Conservation (phyloP, 371 early-diverging fungal genomes). For the Mycotypha africana region DNA sequence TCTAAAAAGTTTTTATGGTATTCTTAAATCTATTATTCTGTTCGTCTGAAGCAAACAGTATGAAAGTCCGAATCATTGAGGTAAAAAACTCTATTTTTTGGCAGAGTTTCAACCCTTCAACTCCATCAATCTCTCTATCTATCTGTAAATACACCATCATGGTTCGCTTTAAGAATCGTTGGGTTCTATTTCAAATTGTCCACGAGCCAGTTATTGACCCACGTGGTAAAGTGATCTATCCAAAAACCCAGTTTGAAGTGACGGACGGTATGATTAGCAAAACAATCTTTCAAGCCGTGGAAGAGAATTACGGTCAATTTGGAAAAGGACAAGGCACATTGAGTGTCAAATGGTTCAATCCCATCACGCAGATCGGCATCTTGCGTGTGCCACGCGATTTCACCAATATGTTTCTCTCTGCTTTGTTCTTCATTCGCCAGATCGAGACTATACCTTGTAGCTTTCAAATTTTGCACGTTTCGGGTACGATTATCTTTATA, state of each 20-base stretch:
- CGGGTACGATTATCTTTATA: slow-evolving; percentile 33
- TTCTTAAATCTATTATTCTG: too few species aligned
- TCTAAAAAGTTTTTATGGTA: too few species aligned
- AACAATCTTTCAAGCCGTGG: slow-evolving; percentile 20
- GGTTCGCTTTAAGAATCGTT: slow-evolving; percentile 44
- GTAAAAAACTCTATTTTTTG: too few species aligned
- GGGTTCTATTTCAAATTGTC: slow-evolving; percentile 40
- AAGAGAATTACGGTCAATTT: slow-evolving; percentile 31
- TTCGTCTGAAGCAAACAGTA: too few species aligned
- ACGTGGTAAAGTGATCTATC: slow-evolving; percentile 20
- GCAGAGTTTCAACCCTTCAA: too few species aligned
- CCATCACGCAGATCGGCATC: slow-evolving; percentile 33
- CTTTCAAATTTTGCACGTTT: slow-evolving; percentile 27
- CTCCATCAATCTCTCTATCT: too few species aligned
- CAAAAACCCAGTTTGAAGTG: slow-evolving; percentile 14
- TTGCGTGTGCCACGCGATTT: slow-evolving; percentile 33
- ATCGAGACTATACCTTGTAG: slow-evolving; percentile 23
- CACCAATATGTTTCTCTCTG: slow-evolving; percentile 24
- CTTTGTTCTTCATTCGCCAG: slow-evolving; percentile 36
- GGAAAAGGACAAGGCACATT: slow-evolving; percentile 25
- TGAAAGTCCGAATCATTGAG: too few species aligned
- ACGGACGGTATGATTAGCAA: slow-evolving; percentile 15
- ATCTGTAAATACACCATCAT: too few species aligned
- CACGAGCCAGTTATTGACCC: slow-evolving; percentile 31
- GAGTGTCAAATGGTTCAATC: slow-evolving; percentile 37